phyloP scores from a whole-genome alignment of 2,329 filamentous ascomycete species.

The Metarhizium sp. region DNA sequence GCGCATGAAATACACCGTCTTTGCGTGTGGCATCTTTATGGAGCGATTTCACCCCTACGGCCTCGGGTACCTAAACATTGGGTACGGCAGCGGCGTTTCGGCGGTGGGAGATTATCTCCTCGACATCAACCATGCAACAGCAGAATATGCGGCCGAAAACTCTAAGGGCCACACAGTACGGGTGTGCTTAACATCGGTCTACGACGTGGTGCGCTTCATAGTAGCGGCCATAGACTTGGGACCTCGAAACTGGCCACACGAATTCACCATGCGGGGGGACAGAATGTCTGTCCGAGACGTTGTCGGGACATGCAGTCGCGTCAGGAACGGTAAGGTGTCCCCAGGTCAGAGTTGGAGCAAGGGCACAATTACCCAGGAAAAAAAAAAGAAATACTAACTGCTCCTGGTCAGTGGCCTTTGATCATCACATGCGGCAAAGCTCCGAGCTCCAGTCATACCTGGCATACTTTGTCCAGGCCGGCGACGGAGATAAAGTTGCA shows the following conservation, averaged over 20 bases:
- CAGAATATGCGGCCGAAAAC: slow-evolving; percentile 51
- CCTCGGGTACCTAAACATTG: slow-evolving; percentile 50
- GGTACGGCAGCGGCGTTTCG: slow-evolving; percentile 41
- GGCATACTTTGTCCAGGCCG: slow-evolving; percentile 33
- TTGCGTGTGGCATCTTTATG: slow-evolving; percentile 68
- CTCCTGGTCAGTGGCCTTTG: slow-evolving; percentile 26
- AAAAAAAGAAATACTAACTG: slow-evolving; percentile 10
- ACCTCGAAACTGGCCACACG: slow-evolving; percentile 52
- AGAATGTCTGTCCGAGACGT: slow-evolving; percentile 51
- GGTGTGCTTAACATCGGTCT: slow-evolving; percentile 58
- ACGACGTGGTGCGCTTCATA: slow-evolving; percentile 62
- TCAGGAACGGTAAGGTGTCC: slow-evolving; percentile 34
- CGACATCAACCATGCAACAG: slow-evolving; percentile 46
- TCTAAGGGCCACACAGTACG: slow-evolving; percentile 37
- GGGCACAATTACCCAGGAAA: too few species aligned
- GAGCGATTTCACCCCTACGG: slow-evolving; percentile 64
- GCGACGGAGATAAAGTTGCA: slow-evolving; percentile 38
- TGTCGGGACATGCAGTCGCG: slow-evolving; percentile 36
- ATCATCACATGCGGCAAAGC: slow-evolving; percentile 27
- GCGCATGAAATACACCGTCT: slow-evolving; percentile 58
- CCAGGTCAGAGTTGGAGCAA: not conserved
- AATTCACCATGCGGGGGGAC: slow-evolving; percentile 62
- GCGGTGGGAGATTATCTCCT: slow-evolving; percentile 57
- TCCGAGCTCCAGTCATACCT: slow-evolving; percentile 31
- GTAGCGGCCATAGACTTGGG: slow-evolving; percentile 58